Base-by-base conservation (phyloP, 2,329 filamentous ascomycete genomes). In the Pseudogymnoascus verrucosus region DNA sequence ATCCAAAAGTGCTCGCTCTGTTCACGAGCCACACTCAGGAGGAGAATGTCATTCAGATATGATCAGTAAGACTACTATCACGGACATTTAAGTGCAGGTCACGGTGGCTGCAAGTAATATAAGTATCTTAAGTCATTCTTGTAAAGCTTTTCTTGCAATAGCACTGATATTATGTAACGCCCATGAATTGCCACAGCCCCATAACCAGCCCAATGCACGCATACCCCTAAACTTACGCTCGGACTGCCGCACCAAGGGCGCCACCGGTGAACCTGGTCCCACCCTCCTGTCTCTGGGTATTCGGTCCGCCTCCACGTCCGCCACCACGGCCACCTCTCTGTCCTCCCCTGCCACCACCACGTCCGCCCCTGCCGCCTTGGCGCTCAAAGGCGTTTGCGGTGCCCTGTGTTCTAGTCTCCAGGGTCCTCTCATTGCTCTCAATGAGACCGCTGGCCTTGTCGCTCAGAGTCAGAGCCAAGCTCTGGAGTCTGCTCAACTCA, bases 381-480 rank as follows among this genome's bases (percentile, higher is more conserved):
- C 93, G 83, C 82, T 97, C 93, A 78, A 98, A 98, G 28, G 92
- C 93, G 73, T 96, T 96, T 65, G 91, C 88, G 70, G 93, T 96
- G 71, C 95, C 95, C 77, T 97, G 92, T 70, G 96, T 98, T 75
- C 95, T 87, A 77, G 97, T 93, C 82, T 99, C 95, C 70, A 99
- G 84, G 23, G 93, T 96, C 76, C 96, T 89, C 82, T 99, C 95
- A 80, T 99, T 99, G 71, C 88, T 88, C 83, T 99, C 96, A 74
- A 98, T 96, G 65, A 99, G 88, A 62, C 89, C 87, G 75, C 92
- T 96, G 64, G 95, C 93, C 84, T 98, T 99, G 81, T 99, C 95
- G 65, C 90, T 91, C 62, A 99, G 83, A 8, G 93, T 95, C 68
- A 99, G 87, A 34, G 96, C 93, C 73, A 99, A 83, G 76, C 91